A percentile compares a stretch with the other conserved stretches of the same genome.
Evolutionary conservation across 441 rosid genomes (phyloP).

Genomic region (Corymbia citriodora): DNA sequence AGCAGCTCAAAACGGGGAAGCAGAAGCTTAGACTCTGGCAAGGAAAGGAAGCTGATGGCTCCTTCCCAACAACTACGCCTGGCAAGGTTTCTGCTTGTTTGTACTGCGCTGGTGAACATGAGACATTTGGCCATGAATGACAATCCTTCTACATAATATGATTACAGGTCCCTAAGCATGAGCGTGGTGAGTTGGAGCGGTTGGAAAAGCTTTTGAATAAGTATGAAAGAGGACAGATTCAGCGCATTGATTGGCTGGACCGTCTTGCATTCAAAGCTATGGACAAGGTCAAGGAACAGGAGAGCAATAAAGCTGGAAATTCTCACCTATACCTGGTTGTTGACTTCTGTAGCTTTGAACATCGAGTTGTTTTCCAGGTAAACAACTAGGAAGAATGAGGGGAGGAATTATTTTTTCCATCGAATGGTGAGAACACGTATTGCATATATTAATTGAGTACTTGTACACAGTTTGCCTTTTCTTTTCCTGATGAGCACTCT

Average conservation of each 20-base stretch:
- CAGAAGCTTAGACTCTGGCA: slow-evolving; percentile 96
- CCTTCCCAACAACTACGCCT: slow-evolving; percentile 78
- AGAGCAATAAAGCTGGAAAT: slow-evolving; percentile 65
- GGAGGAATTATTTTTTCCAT: not conserved
- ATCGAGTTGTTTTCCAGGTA: slow-evolving; percentile 98
- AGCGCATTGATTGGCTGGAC: slow-evolving; percentile 85
- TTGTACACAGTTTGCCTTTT: not conserved
- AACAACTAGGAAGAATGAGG: not conserved
- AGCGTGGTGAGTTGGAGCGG: slow-evolving; percentile 93
- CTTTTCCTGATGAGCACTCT: not conserved
- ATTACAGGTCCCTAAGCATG: slow-evolving; percentile 79
- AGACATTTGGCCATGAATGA: not conserved
- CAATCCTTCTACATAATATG: not conserved
- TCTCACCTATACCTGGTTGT: slow-evolving; percentile 74
- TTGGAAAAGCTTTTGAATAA: slow-evolving; percentile 89
- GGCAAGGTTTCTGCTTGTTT: slow-evolving; percentile 70
- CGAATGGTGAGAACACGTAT: not conserved
- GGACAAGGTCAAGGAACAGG: slow-evolving; percentile 78
- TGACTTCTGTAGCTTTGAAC: slow-evolving; percentile 93
- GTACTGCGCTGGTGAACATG: not conserved
- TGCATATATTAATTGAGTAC: not conserved
- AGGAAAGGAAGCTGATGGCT: slow-evolving; percentile 92
- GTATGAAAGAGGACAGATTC: slow-evolving; percentile 93
- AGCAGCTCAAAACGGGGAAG: slow-evolving; percentile 92
- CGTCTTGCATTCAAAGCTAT: slow-evolving; percentile 80